A percentile compares a stretch with the other conserved stretches of the same genome.
Evolutionary conservation across 179 eudicot genomes (phyloP).

Genomic region (Carnegiea gigantea): DNA sequence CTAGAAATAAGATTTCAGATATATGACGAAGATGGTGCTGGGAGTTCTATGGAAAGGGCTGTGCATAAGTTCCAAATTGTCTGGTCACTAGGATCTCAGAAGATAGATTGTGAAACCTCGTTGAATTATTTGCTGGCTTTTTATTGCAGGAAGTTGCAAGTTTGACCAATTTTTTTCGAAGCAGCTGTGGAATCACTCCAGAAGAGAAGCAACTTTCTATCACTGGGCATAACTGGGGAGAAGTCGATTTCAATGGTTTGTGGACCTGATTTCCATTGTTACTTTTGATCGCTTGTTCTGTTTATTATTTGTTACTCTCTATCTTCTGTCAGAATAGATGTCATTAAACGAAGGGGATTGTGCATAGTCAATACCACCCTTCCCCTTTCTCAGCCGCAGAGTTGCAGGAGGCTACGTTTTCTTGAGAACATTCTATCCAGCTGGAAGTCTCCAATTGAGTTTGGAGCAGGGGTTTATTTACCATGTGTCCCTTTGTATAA

Average conservation of each 20-base stretch:
- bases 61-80: neutral
- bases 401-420: too few species aligned
- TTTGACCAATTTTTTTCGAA: conserved; percentile 68
- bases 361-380: too few species aligned
- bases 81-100: neutral
- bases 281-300: neutral
- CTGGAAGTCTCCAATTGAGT: too few species aligned
- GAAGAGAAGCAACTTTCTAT: conserved; percentile 93
- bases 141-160: conserved; percentile 67
- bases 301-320: neutral
- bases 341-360: too few species aligned
- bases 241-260: conserved; percentile 81
- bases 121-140: neutral
- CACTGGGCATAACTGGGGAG: conserved; percentile 96
- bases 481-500: too few species aligned
- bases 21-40: neutral
- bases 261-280: conserved; percentile 11
- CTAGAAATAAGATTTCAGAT: neutral
- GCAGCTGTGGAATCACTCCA: conserved; percentile 56
- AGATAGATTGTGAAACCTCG: neutral
- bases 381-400: too few species aligned
- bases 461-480: too few species aligned
- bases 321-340: too few species aligned
- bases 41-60: neutral
- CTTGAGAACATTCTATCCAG: too few species aligned